Evolutionary conservation across 2,329 filamentous ascomycete species (phyloP).

Genomic region (Zasmidium citrigriseum): DNA sequence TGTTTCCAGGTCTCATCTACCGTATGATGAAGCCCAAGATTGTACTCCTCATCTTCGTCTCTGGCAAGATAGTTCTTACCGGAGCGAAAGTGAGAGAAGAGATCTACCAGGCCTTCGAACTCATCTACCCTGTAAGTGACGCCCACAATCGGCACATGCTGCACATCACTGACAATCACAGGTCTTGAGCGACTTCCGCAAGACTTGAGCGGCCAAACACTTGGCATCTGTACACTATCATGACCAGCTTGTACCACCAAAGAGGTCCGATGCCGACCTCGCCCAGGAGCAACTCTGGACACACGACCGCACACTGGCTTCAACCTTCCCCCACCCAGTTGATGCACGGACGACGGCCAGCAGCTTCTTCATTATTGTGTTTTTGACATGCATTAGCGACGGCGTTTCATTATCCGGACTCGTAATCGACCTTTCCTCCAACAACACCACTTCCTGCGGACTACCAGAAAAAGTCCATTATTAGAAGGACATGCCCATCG

Average conservation of each 20-base stretch:
- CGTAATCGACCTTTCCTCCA: not conserved
- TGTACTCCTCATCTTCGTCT: conserved; percentile 91
- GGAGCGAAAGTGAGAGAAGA: conserved; percentile 98
- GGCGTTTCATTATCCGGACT: not conserved
- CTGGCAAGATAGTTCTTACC: conserved; percentile 96
- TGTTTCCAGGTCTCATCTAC: conserved; percentile 99
- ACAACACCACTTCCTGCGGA: not conserved
- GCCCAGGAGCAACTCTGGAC: not conserved
- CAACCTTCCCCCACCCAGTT: not conserved
- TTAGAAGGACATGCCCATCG: not conserved
- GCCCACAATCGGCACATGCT: no score
- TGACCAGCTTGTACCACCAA: not conserved
- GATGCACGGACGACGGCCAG: not conserved
- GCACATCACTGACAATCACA: conserved; percentile 3
- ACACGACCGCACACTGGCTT: not conserved
- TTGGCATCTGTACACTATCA: not conserved
- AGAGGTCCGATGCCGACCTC: not conserved
- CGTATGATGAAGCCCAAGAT: conserved; percentile 99
- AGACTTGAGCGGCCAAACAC: conserved; percentile 15
- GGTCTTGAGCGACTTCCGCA: conserved; percentile 27
- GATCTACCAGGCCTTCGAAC: conserved; percentile 94
- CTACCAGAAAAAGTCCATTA: not conserved
- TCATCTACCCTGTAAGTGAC: conserved; percentile 82
- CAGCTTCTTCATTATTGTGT: not conserved
- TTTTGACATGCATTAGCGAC: not conserved